Conservation (phyloP, 176 grass and related monocot genomes). For the Eleusine coracana region DNA sequence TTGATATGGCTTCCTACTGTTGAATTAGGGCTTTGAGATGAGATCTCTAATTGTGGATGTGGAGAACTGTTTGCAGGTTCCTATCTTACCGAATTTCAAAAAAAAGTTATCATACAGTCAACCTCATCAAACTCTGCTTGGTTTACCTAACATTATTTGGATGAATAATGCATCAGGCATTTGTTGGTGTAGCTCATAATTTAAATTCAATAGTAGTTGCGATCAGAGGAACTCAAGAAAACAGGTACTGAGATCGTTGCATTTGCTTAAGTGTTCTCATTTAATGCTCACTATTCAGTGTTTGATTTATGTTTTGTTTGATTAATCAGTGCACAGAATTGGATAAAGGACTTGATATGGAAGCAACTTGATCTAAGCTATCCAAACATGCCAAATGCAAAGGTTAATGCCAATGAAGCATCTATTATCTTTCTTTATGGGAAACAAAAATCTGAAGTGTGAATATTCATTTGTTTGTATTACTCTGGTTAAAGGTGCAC, state of each 20-base stretch:
- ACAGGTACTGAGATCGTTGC: conserved; percentile 57
- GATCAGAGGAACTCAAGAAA: conserved; percentile 97
- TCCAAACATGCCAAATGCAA: conserved; percentile 72
- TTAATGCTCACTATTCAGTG: not conserved
- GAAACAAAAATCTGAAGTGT: not conserved
- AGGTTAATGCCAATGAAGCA: conserved; percentile 21
- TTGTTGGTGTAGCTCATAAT: conserved; percentile 73
- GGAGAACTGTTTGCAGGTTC: conserved; percentile 90
- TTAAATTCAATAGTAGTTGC: conserved; percentile 74
- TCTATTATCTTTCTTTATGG: not conserved
- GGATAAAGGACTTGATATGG: conserved; percentile 86
- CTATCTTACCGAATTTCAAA: conserved; percentile 27
- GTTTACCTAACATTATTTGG: not conserved
- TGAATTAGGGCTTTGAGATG: conserved; percentile 89
- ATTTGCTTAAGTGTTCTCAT: not conserved
- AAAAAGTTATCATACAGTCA: conserved; percentile 15
- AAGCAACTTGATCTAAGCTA: conserved; percentile 92
- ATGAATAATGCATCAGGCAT: conserved; percentile 3
- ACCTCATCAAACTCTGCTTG: not conserved
- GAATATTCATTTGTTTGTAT: conserved; percentile 27
- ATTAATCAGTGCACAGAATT: conserved; percentile 76
- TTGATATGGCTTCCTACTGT: conserved; percentile 28
- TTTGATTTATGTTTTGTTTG: conserved; percentile 25
- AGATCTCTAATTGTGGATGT: conserved; percentile 86
- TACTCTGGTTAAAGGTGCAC: conserved; percentile 43